phyloP scores from a whole-genome alignment of 257 asterid genomes.

The Ophiorrhiza pumila region DNA sequence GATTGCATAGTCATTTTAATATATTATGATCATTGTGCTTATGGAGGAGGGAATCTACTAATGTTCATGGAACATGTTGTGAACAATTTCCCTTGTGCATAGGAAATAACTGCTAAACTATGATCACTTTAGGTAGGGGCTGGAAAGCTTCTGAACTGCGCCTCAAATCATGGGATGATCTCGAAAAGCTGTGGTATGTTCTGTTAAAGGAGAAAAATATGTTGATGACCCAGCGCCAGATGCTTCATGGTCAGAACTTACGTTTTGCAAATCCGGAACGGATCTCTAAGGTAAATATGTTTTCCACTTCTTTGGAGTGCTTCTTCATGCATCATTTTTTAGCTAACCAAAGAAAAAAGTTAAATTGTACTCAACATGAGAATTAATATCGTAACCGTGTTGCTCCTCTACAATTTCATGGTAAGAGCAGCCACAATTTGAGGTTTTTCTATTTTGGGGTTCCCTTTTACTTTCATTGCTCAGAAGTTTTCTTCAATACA shows the following conservation, averaged over 20 bases:
- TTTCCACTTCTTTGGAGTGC: not conserved
- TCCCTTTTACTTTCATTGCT: too few relatives aligned
- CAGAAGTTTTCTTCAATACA: too few relatives aligned
- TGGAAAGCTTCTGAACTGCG: slow-evolving; percentile 98
- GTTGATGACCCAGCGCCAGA: slow-evolving; percentile 92
- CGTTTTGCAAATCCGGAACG: slow-evolving; percentile 85
- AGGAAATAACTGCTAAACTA: slow-evolving; percentile 8
- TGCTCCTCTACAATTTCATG: too few relatives aligned
- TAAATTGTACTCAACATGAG: too few relatives aligned
- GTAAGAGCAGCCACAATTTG: too few relatives aligned
- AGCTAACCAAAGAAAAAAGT: too few relatives aligned
- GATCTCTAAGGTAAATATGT: slow-evolving; percentile 47
- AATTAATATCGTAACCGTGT: too few relatives aligned
- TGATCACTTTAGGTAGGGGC: slow-evolving; percentile 69
- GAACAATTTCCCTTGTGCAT: not conserved
- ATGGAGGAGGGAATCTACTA: not conserved
- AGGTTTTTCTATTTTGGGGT: too few relatives aligned
- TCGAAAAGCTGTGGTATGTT: slow-evolving; percentile 87
- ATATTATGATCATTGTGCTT: not conserved
- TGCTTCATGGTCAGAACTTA: slow-evolving; percentile 83
- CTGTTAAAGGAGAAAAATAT: slow-evolving; percentile 85
- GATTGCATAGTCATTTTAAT: too few relatives aligned
- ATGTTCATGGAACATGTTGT: not conserved
- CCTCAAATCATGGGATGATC: slow-evolving; percentile 98
- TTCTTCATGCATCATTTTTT: too few relatives aligned